Evolutionary conservation across 2,329 filamentous ascomycete species (phyloP).

Genomic region (Fusarium veterinarium): DNA sequence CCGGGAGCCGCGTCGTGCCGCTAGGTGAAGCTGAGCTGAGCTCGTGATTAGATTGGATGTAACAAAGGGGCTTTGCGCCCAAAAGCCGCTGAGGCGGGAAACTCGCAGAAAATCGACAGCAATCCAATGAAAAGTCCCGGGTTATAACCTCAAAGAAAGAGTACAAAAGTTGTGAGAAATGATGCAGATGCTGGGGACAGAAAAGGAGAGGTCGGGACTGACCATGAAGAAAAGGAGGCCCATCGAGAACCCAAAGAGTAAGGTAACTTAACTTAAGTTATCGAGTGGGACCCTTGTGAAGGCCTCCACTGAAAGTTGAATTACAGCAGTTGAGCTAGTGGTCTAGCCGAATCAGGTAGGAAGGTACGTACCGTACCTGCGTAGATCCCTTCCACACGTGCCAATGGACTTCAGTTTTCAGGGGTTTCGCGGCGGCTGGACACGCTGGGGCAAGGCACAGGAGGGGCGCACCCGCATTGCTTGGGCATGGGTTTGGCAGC

Average conservation of each 20-base stretch:
- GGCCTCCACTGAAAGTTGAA: constrained; percentile 36
- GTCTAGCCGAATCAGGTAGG: constrained; percentile 20
- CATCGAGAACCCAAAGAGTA: constrained; percentile 30
- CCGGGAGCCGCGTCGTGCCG: constrained; percentile 13
- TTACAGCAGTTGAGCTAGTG: constrained; percentile 27
- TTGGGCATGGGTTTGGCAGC: constrained; percentile 23
- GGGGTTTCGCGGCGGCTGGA: constrained; percentile 24
- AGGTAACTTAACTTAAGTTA: constrained; percentile 17
- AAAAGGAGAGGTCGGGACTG: constrained; percentile 40
- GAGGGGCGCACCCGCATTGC: constrained; percentile 31
- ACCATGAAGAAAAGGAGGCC: constrained; percentile 44
- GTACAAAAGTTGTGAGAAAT: constrained; percentile 8
- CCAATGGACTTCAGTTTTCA: constrained; percentile 4
- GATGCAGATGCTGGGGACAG: constrained; percentile 14
- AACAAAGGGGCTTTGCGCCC: constrained; percentile 35
- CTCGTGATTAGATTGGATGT: constrained; percentile 19
- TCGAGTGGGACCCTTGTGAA: constrained; percentile 36
- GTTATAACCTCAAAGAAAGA: background rate
- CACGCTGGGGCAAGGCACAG: constrained; percentile 20
- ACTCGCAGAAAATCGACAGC: constrained; percentile 6
- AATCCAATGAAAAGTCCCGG: constrained; percentile 11
- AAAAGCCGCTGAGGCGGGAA: constrained; percentile 15
- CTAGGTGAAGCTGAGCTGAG: constrained; percentile 6
- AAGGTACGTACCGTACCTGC: constrained; percentile 22
- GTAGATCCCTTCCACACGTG: constrained; percentile 15